Conservation (phyloP, 2,329 filamentous ascomycete genomes). For the Malbranchea zuffiana region DNA sequence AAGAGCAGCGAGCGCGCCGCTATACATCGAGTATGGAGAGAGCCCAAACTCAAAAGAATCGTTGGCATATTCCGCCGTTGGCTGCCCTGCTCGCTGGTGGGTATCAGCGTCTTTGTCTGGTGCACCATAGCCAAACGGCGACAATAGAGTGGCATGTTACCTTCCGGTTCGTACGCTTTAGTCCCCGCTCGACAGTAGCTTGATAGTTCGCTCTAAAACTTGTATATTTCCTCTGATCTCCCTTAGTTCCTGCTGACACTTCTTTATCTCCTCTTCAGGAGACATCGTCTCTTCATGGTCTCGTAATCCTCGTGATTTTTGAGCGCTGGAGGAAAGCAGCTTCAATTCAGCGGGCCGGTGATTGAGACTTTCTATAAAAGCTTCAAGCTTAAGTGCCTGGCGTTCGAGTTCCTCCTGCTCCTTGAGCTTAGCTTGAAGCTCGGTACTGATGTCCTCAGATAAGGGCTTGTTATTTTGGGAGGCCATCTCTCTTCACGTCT, state of each 20-base stretch:
- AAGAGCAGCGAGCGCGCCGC: too few relatives aligned
- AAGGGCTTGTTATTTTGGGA: slow-evolving; percentile 2
- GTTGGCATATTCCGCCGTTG: slow-evolving; percentile 1
- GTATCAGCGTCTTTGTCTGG: slow-evolving; percentile 5
- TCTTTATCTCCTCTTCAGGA: slow-evolving; percentile 1
- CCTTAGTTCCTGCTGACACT: not conserved
- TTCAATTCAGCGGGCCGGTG: not conserved
- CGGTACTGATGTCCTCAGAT: slow-evolving; percentile 3
- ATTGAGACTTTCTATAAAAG: not conserved
- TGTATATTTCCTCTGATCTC: not conserved
- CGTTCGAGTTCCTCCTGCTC: slow-evolving; percentile 2
- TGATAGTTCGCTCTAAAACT: not conserved
- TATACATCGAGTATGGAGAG: slow-evolving; percentile 2
- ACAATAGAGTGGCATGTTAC: slow-evolving; percentile 1
- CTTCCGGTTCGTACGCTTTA: too few relatives aligned
- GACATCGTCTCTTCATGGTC: not conserved
- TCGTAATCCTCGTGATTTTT: not conserved
- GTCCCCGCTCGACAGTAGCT: slow-evolving; percentile 1
- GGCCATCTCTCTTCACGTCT: slow-evolving; percentile 4
- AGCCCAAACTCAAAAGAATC: slow-evolving; percentile 2
- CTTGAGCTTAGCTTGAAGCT: slow-evolving; percentile 1
- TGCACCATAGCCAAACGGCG: slow-evolving; percentile 7
- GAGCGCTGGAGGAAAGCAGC: slow-evolving; percentile 6
- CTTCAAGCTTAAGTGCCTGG: not conserved
- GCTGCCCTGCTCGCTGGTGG: slow-evolving; percentile 7